Conservation (phyloP, 1,139 yeast genomes). For the Blastobotrys indianensis region DNA sequence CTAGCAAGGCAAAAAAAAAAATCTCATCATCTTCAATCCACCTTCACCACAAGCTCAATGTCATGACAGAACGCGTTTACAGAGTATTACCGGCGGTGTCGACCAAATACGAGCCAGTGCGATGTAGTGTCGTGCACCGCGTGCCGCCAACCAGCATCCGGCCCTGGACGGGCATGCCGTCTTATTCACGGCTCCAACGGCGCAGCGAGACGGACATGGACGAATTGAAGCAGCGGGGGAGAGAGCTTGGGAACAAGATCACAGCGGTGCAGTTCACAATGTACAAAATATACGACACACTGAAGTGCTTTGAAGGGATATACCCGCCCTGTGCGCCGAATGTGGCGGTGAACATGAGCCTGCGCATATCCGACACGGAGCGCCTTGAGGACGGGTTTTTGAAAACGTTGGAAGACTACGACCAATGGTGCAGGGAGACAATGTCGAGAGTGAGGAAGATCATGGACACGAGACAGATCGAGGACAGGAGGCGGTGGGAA, state of each 20-base stretch:
- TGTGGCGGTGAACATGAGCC: background rate
- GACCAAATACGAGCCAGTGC: constrained; percentile 6
- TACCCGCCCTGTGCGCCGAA: constrained; percentile 9
- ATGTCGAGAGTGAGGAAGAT: background rate
- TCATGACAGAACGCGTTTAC: background rate
- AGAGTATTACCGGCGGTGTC: background rate
- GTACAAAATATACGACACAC: constrained; percentile 3
- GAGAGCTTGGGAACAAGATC: constrained; percentile 7
- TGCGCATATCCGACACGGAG: constrained; percentile 2
- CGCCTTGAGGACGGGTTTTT: constrained; percentile 1
- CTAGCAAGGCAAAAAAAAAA: too few species aligned
- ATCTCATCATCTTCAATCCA: background rate
- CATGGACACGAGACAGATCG: too few species aligned
- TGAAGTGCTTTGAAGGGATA: background rate
- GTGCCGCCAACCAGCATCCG: constrained; percentile 7
- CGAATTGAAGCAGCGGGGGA: constrained; percentile 1
- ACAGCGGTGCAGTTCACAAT: constrained; percentile 9
- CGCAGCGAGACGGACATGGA: background rate
- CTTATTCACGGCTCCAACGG: background rate
- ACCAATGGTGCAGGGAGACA: constrained; percentile 6
- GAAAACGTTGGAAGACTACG: constrained; percentile 6
- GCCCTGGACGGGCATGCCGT: constrained; percentile 12
- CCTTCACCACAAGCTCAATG: background rate
- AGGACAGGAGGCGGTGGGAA: too few species aligned
- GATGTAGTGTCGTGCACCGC: constrained; percentile 6